Evolutionary conservation across 78 protist species (phyloP), one percentile per base, ranked within the genome.

Genomic region (Capsaspora owczarzaki): DNA sequence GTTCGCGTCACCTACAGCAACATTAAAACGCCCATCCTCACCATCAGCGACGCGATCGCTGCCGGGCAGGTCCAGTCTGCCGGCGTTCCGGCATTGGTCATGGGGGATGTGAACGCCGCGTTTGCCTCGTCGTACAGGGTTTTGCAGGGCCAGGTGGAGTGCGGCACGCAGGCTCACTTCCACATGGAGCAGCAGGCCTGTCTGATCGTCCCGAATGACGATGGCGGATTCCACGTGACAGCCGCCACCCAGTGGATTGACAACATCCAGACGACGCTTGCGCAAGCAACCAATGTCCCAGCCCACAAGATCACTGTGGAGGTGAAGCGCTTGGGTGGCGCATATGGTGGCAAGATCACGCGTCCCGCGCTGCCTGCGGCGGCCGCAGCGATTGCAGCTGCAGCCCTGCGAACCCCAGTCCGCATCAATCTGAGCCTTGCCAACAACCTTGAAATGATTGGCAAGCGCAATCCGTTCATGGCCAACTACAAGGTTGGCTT

Each of bases 341-440:
- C 90, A 16, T 89, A 81, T 70, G 93, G 93, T 25, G 89, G 89
- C 74, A 89, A 89, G 82, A 70, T 83, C 61, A 51, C 78, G 61
- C 81, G 87, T 23, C 38, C 61, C 61, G 0, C 25, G 43, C 53
- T 35, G n/a, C 1, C 46, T 29, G 84, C 93, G 42, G 10, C 71
- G 5, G 93, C 83, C 66, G 77, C 78, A 8, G 89, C 89, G 25
- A 76, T 82, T 35, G 88, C 89, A 20, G 92, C 92, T 19, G 6
- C 31, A 46, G 79, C 72, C 69, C 38, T 46, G 43, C 42, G 46
- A n/a, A 3, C 42, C 35, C 47, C 80, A 25, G 92, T 89, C 29
- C 82, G 82, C 75, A 0, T 44, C 10, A 5, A 0, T n/a, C 69
- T 84, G 29, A 44, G 25, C 49, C 72, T 87, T 19, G 12, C 37